phyloP scores from a whole-genome alignment of 148 eudicot genomes.

The Vaccinium darrowii region DNA sequence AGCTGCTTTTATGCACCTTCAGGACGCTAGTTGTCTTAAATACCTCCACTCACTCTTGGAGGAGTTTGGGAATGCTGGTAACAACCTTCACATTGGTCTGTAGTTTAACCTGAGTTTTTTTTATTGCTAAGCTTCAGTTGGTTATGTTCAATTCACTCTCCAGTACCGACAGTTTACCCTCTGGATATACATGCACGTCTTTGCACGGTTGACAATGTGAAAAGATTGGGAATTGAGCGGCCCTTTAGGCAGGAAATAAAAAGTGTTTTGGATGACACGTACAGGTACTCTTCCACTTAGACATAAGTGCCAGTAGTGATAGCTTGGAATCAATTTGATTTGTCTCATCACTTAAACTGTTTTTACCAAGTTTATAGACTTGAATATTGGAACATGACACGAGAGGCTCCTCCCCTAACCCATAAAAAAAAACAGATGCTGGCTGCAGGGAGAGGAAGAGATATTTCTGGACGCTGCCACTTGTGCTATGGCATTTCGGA shows the following conservation, averaged over 20 bases:
- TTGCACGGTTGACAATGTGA: conserved; percentile 42
- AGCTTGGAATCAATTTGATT: not conserved
- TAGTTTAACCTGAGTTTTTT: not conserved
- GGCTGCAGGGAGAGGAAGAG: conserved; percentile 71
- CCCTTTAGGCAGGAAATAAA: conserved; percentile 43
- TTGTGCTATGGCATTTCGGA: conserved; percentile 69
- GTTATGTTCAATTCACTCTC: conserved; percentile 3
- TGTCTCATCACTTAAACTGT: not conserved
- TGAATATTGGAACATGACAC: not conserved
- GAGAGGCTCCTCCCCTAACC: not conserved
- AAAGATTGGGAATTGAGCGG: conserved; percentile 45
- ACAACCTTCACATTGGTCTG: not conserved
- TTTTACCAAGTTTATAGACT: not conserved
- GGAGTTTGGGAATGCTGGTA: conserved; percentile 82
- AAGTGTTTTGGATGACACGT: conserved; percentile 44
- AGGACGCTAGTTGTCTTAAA: conserved; percentile 49
- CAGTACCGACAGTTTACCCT: conserved; percentile 59
- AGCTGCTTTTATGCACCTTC: conserved; percentile 56
- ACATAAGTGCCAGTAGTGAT: not conserved
- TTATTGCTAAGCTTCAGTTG: not conserved
- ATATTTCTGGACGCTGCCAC: conserved; percentile 64
- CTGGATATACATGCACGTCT: conserved; percentile 35
- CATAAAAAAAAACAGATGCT: conserved; percentile 37
- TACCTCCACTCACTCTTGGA: conserved; percentile 57
- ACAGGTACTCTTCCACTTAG: conserved; percentile 35